A percentile compares a stretch with the other conserved stretches of the same genome.
Evolutionary conservation across 768 basidiomycete species (phyloP).

Genomic region (Ramaria rubella): DNA sequence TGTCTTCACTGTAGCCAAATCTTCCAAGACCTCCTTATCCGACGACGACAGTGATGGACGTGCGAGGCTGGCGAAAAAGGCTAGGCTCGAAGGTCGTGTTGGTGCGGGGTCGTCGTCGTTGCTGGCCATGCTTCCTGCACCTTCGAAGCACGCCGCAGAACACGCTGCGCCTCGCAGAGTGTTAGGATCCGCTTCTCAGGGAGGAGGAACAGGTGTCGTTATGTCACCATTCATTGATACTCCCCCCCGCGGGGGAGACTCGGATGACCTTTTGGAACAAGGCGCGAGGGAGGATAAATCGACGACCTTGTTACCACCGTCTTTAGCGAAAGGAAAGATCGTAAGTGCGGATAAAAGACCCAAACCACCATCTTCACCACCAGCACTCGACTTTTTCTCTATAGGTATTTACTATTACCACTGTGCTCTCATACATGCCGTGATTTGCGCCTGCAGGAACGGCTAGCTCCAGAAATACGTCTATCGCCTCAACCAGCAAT

Average conservation of each 20-base stretch:
- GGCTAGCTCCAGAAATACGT: slow-evolving; percentile 17
- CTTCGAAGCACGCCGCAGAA: slow-evolving; percentile 47
- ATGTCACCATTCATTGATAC: not conserved
- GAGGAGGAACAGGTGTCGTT: slow-evolving; percentile 18
- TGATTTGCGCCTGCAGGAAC: slow-evolving; percentile 10
- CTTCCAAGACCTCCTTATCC: slow-evolving; percentile 42
- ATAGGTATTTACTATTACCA: slow-evolving; percentile 33
- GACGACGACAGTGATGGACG: slow-evolving; percentile 33
- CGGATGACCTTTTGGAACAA: not conserved
- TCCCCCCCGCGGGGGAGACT: not conserved
- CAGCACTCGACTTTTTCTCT: slow-evolving; percentile 62
- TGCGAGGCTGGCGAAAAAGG: slow-evolving; percentile 52
- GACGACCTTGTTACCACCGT: slow-evolving; percentile 51
- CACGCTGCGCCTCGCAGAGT: slow-evolving; percentile 41
- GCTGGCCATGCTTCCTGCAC: slow-evolving; percentile 68
- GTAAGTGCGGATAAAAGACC: slow-evolving; percentile 31
- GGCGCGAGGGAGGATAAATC: slow-evolving; percentile 19
- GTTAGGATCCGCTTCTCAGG: slow-evolving; percentile 38
- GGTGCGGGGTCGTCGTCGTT: slow-evolving; percentile 61
- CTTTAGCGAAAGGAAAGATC: slow-evolving; percentile 51
- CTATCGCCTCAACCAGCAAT: slow-evolving; percentile 18
- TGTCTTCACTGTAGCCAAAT: slow-evolving; percentile 34
- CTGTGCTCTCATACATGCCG: not conserved
- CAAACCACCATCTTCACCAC: slow-evolving; percentile 15
- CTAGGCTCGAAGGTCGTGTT: slow-evolving; percentile 34